Conservation (phyloP, 1,284 basidiomycete genomes). For the Fomitopsis palustris region DNA sequence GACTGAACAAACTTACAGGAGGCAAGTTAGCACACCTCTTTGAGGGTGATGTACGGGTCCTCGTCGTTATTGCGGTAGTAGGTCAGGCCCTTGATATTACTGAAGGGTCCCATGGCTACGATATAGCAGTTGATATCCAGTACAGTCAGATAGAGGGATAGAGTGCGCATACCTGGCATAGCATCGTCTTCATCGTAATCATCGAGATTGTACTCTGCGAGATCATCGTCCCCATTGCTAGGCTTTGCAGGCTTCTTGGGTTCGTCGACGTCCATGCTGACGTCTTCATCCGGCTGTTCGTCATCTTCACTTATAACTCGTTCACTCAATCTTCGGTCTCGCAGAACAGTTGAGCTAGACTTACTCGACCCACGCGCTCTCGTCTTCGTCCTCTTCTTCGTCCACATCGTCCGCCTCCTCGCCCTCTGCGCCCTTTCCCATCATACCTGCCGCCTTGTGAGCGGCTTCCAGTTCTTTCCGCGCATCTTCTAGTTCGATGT, state of each 20-base stretch:
- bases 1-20: background rate
- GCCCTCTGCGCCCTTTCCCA: conserved; percentile 66
- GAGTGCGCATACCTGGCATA: conserved; percentile 45
- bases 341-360: conserved; percentile 32
- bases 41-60: conserved; percentile 96
- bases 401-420: conserved; percentile 48
- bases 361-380: conserved; percentile 78
- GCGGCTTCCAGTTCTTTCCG: conserved; percentile 82
- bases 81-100: conserved; percentile 92
- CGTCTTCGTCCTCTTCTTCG: conserved; percentile 39
- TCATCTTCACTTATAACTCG: conserved; percentile 3
- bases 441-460: conserved; percentile 70
- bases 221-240: conserved; percentile 64
- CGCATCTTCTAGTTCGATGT: conserved; percentile 87
- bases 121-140: conserved; percentile 5
- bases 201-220: conserved; percentile 92
- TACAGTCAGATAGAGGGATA: conserved; percentile 8
- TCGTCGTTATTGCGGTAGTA: conserved; percentile 92
- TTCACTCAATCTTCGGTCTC: conserved; percentile 32
- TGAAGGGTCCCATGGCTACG: conserved; percentile 84
- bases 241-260: conserved; percentile 9
- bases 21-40: conserved; percentile 60
- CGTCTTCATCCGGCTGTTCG: conserved; percentile 67
- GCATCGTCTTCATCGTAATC: conserved; percentile 88
- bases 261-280: conserved; percentile 31